Percentiles rank a stretch among this genome's conserved stretches.
These are phyloP conservation scores for Pluteus cervinus DNA, from an alignment of 768 basidiomycete species.

Conservation along the genomic window DNA sequence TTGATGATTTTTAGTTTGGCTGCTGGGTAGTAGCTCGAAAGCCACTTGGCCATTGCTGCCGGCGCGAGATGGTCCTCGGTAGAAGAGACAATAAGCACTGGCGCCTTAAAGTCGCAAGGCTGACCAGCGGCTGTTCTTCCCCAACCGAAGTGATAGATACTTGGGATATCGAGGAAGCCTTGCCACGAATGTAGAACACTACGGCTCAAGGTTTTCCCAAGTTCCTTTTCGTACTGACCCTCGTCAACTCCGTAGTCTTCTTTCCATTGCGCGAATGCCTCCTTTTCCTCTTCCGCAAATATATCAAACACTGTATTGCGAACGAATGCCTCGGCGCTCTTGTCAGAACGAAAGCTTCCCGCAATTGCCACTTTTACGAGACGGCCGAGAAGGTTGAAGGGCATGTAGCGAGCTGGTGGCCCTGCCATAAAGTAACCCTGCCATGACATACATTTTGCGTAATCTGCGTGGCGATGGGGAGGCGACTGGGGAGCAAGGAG, in stretches of 20 bases:
- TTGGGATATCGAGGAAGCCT: conserved; percentile 39
- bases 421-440: conserved; percentile 40
- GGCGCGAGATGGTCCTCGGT: conserved; percentile 36
- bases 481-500: conserved; percentile 43
- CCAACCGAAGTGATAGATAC: conserved; percentile 48
- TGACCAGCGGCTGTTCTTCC: too few species aligned
- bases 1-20: conserved; percentile 30
- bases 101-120: too few species aligned
- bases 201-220: conserved; percentile 35
- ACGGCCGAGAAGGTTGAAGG: conserved; percentile 29
- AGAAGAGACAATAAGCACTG: conserved; percentile 40
- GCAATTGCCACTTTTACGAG: conserved; percentile 25
- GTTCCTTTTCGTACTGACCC: conserved; percentile 33
- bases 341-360: conserved; percentile 28
- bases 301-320: conserved; percentile 27
- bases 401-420: conserved; percentile 35
- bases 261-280: conserved; percentile 35
- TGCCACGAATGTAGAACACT: conserved; percentile 47
- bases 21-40: conserved; percentile 42
- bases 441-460: conserved; percentile 41
- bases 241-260: conserved; percentile 31
- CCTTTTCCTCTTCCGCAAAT: conserved; percentile 31
- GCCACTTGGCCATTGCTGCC: conserved; percentile 38
- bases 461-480: conserved; percentile 37
- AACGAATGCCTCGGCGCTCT: conserved; percentile 36